Evolutionary conservation across 225 moss, liverwort and hornwort genomes (phyloP), one percentile per base, ranked within the genome.

Genomic region (Straminergon stramineum): DNA sequence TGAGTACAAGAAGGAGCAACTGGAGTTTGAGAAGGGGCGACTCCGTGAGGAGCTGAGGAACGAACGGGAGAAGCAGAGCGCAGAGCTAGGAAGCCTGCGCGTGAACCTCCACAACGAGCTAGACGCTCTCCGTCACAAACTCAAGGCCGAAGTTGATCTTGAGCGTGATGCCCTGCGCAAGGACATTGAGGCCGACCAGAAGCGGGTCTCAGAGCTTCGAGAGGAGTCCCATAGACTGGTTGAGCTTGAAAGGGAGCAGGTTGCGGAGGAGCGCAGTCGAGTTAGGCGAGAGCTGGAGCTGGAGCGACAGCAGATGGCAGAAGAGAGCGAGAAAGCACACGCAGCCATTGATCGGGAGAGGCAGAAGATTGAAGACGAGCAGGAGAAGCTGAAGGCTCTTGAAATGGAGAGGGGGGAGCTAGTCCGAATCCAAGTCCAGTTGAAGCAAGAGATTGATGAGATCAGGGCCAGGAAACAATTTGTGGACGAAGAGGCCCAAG

Each of bases 401-500:
- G 99, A 99, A 91, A 91, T 92, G 88, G 99, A 99, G 86, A 93
- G 97, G 81, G 90, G 91, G 81, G 99, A 97, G 58, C 88, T 99
- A 55, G 84, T 97, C 37, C 92, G 89, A 83, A 91, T 97, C 65
- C 95, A 99, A 91, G 94, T 93, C 66, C 97, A 93, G 82, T 81
- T 99, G 90, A 97, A 99, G 91, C 94, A 94, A 75, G 99, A 99
- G 86, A 97, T 99, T 63, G 97, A 97, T 81, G 97, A 97, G 79
- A 97, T 97, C 76, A 92, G 97, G 84, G 97, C 97, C 39, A 93
- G 97, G 53, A 99, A 99, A 82, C 96, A 97, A 87, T 94, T 93
- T 35, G 97, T 99, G 75, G 86, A 93, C 4, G 93, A 89, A 70
- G 97, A 97, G 81, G 93, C 97, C 55, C 91, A 96, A 83, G 97